phyloP scores from a whole-genome alignment of 768 basidiomycete genomes.

The Tubosaeta sp. region DNA sequence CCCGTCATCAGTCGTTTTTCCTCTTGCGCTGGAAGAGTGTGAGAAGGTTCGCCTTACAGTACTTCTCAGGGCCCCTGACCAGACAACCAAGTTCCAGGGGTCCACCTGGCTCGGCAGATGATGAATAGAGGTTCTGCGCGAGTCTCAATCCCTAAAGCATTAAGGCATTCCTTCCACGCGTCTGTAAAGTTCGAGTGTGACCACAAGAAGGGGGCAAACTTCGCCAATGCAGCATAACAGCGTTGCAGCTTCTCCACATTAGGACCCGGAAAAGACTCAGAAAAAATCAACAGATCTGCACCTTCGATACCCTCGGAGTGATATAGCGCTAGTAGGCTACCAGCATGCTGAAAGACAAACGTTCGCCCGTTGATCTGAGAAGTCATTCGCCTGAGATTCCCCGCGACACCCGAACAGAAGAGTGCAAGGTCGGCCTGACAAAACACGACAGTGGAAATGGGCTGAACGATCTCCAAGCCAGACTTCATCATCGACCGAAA shows the following conservation, averaged over 20 bases:
- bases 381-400: slow-evolving; percentile 13
- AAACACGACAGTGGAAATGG: slow-evolving; percentile 17
- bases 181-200: slow-evolving; percentile 8
- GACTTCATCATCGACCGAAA: slow-evolving; percentile 25
- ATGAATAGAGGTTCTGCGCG: slow-evolving; percentile 10
- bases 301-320: slow-evolving; percentile 16
- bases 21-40: slow-evolving; percentile 11
- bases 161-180: slow-evolving; percentile 11
- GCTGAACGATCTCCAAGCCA: slow-evolving; percentile 22
- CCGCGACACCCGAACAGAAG: slow-evolving; percentile 13
- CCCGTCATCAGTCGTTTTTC: slow-evolving; percentile 6
- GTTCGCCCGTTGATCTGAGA: slow-evolving; percentile 22
- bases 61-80: slow-evolving; percentile 19
- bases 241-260: slow-evolving; percentile 9
- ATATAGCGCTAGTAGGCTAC: slow-evolving; percentile 15
- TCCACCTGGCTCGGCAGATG: neutral
- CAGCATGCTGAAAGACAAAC: slow-evolving; percentile 20
- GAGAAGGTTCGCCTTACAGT: slow-evolving; percentile 11
- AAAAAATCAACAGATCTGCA: slow-evolving; percentile 25
- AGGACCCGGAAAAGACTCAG: slow-evolving; percentile 6
- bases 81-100: slow-evolving; percentile 14
- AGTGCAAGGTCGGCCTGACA: slow-evolving; percentile 12
- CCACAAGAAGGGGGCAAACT: slow-evolving; percentile 22
- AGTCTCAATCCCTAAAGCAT: slow-evolving; percentile 10
- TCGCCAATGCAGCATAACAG: slow-evolving; percentile 21